A percentile compares a stretch with the other conserved stretches of the same genome.
Conservation (phyloP, 176 grass and related monocot species). For the Ensete glaucum region DNA sequence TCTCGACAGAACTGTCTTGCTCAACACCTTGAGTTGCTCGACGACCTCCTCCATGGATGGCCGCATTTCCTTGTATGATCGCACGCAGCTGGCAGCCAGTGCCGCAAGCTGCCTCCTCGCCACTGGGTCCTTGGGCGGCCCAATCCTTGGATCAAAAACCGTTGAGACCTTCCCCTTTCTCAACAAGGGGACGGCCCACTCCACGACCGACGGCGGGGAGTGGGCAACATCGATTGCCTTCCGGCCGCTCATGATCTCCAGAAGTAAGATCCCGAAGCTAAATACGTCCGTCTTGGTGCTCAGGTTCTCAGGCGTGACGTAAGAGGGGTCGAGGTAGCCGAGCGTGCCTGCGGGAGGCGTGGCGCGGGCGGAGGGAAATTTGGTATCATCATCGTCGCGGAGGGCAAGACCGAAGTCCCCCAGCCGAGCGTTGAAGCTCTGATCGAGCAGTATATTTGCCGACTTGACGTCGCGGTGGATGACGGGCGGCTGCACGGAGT, state of each 20-base stretch:
- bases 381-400: slow-evolving; percentile 22
- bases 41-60: slow-evolving; percentile 83
- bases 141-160: slow-evolving; percentile 67
- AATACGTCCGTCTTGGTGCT: slow-evolving; percentile 99
- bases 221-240: slow-evolving; percentile 89
- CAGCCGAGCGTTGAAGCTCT: slow-evolving; percentile 66
- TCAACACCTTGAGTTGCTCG: slow-evolving; percentile 45
- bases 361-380: slow-evolving; percentile 11
- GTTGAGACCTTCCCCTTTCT: slow-evolving; percentile 62
- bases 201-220: slow-evolving; percentile 90
- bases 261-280: slow-evolving; percentile 97
- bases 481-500: slow-evolving; percentile 60
- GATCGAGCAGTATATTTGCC: slow-evolving; percentile 72
- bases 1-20: slow-evolving; percentile 48
- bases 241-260: slow-evolving; percentile 95
- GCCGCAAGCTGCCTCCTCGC: slow-evolving; percentile 53
- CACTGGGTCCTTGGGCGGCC: slow-evolving; percentile 45
- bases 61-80: slow-evolving; percentile 62
- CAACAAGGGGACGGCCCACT: slow-evolving; percentile 90
- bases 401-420: slow-evolving; percentile 91
- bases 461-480: slow-evolving; percentile 78
- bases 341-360: slow-evolving; percentile 75
- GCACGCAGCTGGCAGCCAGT: slow-evolving; percentile 76
- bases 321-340: slow-evolving; percentile 89
- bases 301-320: slow-evolving; percentile 86